Percentiles rank a stretch among this genome's conserved stretches.
phyloP scores from a whole-genome alignment of 2,329 filamentous ascomycete species.

The Fusarium sublunatum region DNA sequence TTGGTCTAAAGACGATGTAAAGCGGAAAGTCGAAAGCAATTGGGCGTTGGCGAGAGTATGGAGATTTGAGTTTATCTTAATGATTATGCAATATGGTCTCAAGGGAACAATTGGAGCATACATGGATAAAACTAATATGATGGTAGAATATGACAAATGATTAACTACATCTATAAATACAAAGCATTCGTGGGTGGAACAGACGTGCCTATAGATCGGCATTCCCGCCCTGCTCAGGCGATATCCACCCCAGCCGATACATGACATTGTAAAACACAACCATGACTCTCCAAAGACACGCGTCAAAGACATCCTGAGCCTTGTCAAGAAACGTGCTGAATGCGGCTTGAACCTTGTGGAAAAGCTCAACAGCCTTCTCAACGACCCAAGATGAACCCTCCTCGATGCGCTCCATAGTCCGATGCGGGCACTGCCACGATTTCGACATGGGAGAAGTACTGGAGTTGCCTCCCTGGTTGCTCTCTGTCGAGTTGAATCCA shows the following conservation, averaged over 20 bases:
- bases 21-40: no score
- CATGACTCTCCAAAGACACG: slow-evolving; percentile 13
- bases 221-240: neutral
- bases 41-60: no score
- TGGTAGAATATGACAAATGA: no score
- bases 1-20: no score
- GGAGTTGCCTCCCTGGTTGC: rapidly evolving
- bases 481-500: neutral
- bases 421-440: slow-evolving; percentile 7
- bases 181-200: neutral
- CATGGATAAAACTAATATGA: no score
- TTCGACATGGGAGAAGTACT: neutral
- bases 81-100: no score
- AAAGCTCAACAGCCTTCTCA: neutral
- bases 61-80: no score
- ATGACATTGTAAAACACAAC: slow-evolving; percentile 2
- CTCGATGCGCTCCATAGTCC: neutral
- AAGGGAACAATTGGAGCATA: no score
- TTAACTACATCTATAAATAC: no score
- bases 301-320: slow-evolving; percentile 10
- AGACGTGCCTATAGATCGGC: slow-evolving; percentile 2
- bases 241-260: slow-evolving; percentile 2
- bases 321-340: slow-evolving; percentile 8
- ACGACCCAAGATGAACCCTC: neutral
- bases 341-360: neutral